Evolutionary conservation across 2,329 filamentous ascomycete species (phyloP), one percentile per base, ranked within the genome.

Genomic region (Tetracladium maxilliforme): DNA sequence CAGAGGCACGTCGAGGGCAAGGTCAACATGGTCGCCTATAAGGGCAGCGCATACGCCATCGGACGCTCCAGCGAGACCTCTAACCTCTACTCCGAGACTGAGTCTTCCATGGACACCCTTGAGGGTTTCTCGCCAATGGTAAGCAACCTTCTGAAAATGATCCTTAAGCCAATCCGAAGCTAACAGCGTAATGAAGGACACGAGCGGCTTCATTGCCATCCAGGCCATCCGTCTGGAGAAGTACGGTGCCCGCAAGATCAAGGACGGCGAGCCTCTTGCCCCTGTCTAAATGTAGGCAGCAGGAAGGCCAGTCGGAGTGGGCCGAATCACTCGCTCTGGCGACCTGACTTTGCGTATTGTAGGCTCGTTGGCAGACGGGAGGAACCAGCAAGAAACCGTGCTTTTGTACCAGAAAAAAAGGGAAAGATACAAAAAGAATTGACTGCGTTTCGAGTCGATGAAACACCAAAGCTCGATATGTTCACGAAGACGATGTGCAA

Each of bases 41-140:
- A 78, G 68, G 74, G 78, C 36, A 57, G 55, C 42, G 58, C 73
- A 45, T 57, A 49, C 48, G 56, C 77, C 30, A 44, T 76, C 20
- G 68, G 70, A 30, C 56, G 70, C 30, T 64, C 56, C 42, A 61
- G 53, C 16, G 58, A 73, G 44, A 77, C 71, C 7, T 70, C 74
- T 60, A 78, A 78, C 58, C 56, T 80, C 32, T 80, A 80, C 47
- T 62, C 65, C 39, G 67, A 64, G 51, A 59, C 59, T 40, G 73
- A 77, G 56, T 63, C 61, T 33, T 64, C 57, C 36, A 79, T 80
- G 73, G 77, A 83, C 45, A 70, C 70, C 36, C 64, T 80, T 36
- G 71, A 65, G 37, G 67, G 71, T 50, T 80, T 80, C 45, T 58
- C 58, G 37, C 72, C 74, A 11, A 55, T 56, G 31, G 73, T 77